Base-by-base conservation (phyloP, 2,329 filamentous ascomycete genomes). In the Trichophyton simii region DNA sequence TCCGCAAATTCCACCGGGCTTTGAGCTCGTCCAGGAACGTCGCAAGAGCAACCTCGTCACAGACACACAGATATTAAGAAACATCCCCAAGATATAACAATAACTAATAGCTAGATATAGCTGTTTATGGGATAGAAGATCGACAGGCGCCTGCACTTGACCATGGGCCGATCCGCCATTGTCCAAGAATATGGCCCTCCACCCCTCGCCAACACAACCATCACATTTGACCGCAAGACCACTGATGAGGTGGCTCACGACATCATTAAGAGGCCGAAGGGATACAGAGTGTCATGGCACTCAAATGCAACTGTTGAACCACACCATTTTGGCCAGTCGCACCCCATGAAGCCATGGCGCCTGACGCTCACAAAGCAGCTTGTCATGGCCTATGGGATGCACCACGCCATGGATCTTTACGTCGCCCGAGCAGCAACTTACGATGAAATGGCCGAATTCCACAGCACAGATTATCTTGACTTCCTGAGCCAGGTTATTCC, bases 301-400 rank as follows among this genome's bases (percentile, higher is more conserved):
- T 90, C 91, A 76, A 96, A 96, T 70, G 89, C 91, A 1, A 86
- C 89, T 63, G 95, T 97, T 72, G 94, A 99, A 77, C 88, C 88
- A 71, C 92, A 97, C 75, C 94, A 99, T 74, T 99, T 99, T 73
- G 94, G 94, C 66, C 87, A 89, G 76, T 91, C 89, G 8, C 94
- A 99, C 78, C 94, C 94, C 20, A 99, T 99, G 94, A 99, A 99
- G 74, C 94, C 94, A 63, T 97, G 94, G 92, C 89, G 94, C 41
- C 79, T 99, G 65, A 96, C 91, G 15, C 82, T 99, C 61, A 95
- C 94, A 61, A 97, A 99, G 74, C 90, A 94, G 69, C 83, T 99
- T 55, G 90, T 99, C 65, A 87, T 95, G 71, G 88, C 90, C 1
- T 97, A 97, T 73, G 94, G 94, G 66, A 89, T 99, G 82, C 91